A percentile compares a stretch with the other conserved stretches of the same genome.
phyloP scores from a whole-genome alignment of 2,329 filamentous ascomycete species.

The Colletotrichum sp. region DNA sequence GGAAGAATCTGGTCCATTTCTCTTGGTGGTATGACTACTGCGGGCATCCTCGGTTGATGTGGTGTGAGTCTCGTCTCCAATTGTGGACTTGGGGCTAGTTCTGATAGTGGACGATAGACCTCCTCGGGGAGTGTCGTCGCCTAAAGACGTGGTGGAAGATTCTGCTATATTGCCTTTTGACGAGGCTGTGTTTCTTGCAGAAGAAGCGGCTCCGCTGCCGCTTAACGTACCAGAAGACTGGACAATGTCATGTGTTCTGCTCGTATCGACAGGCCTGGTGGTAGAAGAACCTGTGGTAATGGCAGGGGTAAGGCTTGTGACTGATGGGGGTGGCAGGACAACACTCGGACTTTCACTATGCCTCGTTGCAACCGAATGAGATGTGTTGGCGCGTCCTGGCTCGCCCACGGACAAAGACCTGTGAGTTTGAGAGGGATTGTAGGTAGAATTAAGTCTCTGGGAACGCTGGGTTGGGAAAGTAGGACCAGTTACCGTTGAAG shows the following conservation, averaged over 20 bases:
- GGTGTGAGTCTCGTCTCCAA: not conserved
- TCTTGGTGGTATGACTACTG: not conserved
- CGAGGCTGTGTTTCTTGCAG: accelerated
- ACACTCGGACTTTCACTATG: not conserved
- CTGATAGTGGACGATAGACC: not conserved
- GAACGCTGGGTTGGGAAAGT: not conserved
- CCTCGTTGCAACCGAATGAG: not conserved
- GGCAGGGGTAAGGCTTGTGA: not conserved
- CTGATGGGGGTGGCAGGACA: not conserved
- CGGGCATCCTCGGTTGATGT: not conserved
- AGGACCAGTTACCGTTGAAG: not conserved
- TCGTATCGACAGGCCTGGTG: not conserved
- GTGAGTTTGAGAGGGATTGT: not conserved
- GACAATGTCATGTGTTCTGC: not conserved
- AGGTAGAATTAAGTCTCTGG: not conserved
- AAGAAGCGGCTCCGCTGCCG: not conserved
- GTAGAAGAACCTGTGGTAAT: not conserved
- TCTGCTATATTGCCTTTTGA: not conserved
- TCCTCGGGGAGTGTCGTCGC: not conserved
- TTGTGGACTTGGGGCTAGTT: not conserved
- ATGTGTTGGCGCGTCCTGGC: not conserved
- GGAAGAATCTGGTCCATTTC: not conserved
- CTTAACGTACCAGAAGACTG: not conserved
- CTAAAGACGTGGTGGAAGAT: not conserved
- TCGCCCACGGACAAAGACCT: not conserved